Conservation (phyloP, 495 filamentous ascomycete species). For the Chlorociboria aeruginascens region DNA sequence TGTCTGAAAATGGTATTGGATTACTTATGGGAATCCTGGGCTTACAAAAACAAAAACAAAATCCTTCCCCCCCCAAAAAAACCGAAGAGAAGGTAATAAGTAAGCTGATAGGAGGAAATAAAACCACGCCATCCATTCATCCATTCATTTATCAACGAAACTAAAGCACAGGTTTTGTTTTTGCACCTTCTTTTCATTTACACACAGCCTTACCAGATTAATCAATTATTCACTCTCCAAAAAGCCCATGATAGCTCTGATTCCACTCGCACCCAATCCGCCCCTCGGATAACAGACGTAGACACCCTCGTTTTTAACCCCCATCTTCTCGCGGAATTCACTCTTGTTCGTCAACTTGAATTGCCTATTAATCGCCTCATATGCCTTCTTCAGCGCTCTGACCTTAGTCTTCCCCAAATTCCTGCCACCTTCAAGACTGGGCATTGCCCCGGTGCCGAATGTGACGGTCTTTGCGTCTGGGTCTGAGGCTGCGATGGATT, state of each 20-base stretch:
- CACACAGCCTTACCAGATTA: constrained; percentile 39
- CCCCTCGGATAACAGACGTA: constrained; percentile 76
- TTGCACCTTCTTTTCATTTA: constrained; percentile 1
- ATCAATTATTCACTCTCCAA: constrained; percentile 38
- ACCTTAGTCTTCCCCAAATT: constrained; percentile 64
- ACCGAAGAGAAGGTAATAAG: no score
- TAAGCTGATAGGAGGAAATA: no score
- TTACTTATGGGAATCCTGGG: no score
- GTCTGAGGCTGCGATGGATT: constrained; percentile 48
- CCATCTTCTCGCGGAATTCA: constrained; percentile 80
- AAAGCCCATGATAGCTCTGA: constrained; percentile 67
- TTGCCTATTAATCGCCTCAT: constrained; percentile 64
- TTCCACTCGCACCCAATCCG: constrained; percentile 64
- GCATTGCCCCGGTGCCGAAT: constrained; percentile 66
- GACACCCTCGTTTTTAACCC: constrained; percentile 60
- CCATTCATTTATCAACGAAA: no score
- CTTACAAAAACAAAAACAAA: no score
- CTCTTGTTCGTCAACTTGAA: constrained; percentile 71
- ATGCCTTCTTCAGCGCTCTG: constrained; percentile 62
- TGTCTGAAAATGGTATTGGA: no score
- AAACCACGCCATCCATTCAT: no score
- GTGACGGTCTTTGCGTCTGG: constrained; percentile 47
- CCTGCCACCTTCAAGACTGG: constrained; percentile 54
- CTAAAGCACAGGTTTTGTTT: no score
- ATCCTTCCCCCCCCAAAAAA: no score